Base-by-base conservation (phyloP, 495 filamentous ascomycete species). In the Trichoderma asperelloides region DNA sequence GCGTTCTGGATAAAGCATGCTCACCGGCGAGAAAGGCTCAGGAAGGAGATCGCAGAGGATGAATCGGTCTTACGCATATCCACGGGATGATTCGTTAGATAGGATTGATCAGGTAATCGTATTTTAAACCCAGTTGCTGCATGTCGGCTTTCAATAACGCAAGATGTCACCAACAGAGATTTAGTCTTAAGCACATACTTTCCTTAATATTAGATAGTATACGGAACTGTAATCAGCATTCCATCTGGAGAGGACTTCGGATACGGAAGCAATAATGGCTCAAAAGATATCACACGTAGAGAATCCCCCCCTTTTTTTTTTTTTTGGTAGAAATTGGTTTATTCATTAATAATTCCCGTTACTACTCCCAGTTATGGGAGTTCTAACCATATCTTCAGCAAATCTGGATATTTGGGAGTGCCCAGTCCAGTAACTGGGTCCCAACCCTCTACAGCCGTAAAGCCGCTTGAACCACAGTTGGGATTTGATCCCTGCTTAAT, bases 341-440 rank as follows among this genome's bases (percentile, higher is more conserved):
- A 25, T 23, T 51, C 23, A 23, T 23, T 23, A 51, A 21, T 1
- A 51, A 1, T 23, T 6, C n/a, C 5, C 7, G n/a, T 51, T 3
- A 11, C 16, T 25, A 51, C 47, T 5, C 21, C 47, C 16, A 11
- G 15, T 25, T 33, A 60, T 27, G 55, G 55, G 4, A 60, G 27
- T 9, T 30, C 28, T 25, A 60, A 3, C 55, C 55, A 60, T 12
- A 60, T 11, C 25, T 60, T 60, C 55, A 60, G 25, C 55, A 60
- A 18, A 21, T 30, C n/a, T 9, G 55, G 55, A 30, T 60, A 60
- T 12, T 30, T 60, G 12, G 55, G 55, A 18, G 55, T 60, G 25
- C 81, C 81, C 37, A 82, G 74, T 15, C 81, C 81, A 64, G 80
- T 80, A 2, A 82, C 80, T 11, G 81, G 80, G 68, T 83, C 81